These are phyloP conservation scores for Cryptococcus hybrid DNA, from an alignment of 1,284 basidiomycete species.

Conservation along the genomic window DNA sequence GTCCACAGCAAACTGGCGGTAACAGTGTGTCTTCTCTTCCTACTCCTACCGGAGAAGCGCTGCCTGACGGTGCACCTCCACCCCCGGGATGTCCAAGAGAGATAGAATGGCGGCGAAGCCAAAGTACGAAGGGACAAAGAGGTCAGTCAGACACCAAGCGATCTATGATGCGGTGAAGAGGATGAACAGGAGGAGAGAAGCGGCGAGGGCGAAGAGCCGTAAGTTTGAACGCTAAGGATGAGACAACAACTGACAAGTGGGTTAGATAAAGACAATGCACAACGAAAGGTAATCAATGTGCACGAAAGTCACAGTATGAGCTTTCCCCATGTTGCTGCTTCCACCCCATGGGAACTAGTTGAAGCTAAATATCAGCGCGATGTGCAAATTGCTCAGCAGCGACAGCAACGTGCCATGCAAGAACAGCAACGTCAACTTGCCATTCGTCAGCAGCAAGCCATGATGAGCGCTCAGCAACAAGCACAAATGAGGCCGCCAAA, in stretches of 20 bases:
- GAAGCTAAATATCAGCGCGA: constrained; percentile 47
- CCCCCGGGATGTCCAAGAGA: constrained; percentile 44
- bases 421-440: constrained; percentile 32
- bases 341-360: constrained; percentile 67
- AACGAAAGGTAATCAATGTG: constrained; percentile 55
- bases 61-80: constrained; percentile 31
- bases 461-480: constrained; percentile 13
- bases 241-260: not conserved
- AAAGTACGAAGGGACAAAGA: constrained; percentile 65
- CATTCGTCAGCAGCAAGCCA: constrained; percentile 18
- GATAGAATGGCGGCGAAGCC: constrained; percentile 48
- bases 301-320: constrained; percentile 69
- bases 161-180: constrained; percentile 77
- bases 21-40: constrained; percentile 27
- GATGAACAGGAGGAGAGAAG: constrained; percentile 69
- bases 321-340: constrained; percentile 59
- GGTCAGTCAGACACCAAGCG: constrained; percentile 69
- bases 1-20: constrained; percentile 30
- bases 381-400: constrained; percentile 32
- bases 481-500: constrained; percentile 9
- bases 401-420: constrained; percentile 33
- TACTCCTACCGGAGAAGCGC: constrained; percentile 5
- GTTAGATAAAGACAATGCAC: constrained; percentile 57
- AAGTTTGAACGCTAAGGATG: constrained; percentile 8
- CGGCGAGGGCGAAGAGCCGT: constrained; percentile 62